Evolutionary conservation across 2,329 filamentous ascomycete species (phyloP).

Genomic region (Colletotrichum somersetense): DNA sequence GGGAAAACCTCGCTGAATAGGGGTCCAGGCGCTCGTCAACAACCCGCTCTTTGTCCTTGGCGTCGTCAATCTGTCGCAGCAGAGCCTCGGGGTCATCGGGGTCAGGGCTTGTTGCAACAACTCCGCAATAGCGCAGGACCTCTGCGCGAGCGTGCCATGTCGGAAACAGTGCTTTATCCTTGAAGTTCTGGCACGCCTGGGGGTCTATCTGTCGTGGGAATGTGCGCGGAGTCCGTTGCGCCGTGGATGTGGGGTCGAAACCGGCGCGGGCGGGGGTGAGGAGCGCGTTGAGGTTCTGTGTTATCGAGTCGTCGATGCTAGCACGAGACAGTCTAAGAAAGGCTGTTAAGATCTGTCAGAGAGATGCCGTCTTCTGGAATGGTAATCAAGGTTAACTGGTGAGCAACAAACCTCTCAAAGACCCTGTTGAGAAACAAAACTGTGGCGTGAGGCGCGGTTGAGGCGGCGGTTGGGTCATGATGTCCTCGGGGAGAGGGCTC

Average conservation of each 20-base stretch:
- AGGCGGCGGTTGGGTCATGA: constrained; percentile 61
- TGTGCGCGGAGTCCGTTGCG: constrained; percentile 67
- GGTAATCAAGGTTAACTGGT: constrained; percentile 3
- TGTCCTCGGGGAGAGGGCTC: constrained; percentile 50
- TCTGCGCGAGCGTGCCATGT: constrained; percentile 88
- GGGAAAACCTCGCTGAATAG: constrained; percentile 87
- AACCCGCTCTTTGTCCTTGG: constrained; percentile 76
- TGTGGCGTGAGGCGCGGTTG: constrained; percentile 74
- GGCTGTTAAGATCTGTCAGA: constrained; percentile 66
- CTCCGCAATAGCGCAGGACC: constrained; percentile 88
- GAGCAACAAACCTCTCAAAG: constrained; percentile 71
- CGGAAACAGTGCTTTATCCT: constrained; percentile 83
- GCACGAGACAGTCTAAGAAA: constrained; percentile 89
- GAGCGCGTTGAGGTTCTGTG: constrained; percentile 91
- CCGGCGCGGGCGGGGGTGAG: constrained; percentile 77
- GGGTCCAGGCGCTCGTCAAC: constrained; percentile 93
- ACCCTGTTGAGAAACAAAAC: constrained; percentile 81
- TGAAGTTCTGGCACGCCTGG: constrained; percentile 77
- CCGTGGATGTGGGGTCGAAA: constrained; percentile 86
- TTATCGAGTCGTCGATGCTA: constrained; percentile 92
- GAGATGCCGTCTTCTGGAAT: background rate
- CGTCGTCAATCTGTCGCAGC: constrained; percentile 76
- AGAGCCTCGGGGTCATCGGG: constrained; percentile 85
- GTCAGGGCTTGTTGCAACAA: constrained; percentile 88
- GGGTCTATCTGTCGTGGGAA: constrained; percentile 68